A percentile compares a stretch with the other conserved stretches of the same genome.
phyloP scores from a whole-genome alignment of 1,284 basidiomycete genomes.

The Rhodotorula sp. region DNA sequence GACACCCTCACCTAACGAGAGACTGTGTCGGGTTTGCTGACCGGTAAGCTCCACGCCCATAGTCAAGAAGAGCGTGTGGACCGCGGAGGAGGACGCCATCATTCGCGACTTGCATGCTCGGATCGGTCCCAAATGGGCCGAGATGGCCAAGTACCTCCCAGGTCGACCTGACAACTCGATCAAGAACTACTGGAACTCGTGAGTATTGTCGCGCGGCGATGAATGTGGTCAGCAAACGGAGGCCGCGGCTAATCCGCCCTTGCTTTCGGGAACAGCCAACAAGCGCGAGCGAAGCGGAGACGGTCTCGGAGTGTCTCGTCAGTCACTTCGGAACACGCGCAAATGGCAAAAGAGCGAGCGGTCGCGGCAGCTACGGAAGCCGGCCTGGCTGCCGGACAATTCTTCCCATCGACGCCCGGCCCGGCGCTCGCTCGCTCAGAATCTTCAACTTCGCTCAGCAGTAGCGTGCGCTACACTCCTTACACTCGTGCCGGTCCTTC shows the following conservation, averaged over 20 bases:
- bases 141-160: constrained; percentile 45
- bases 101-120: constrained; percentile 41
- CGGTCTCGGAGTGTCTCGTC: not conserved
- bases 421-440: constrained; percentile 18
- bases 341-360: constrained; percentile 6
- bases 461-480: constrained; percentile 26
- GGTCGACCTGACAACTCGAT: constrained; percentile 47
- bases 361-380: constrained; percentile 8
- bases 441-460: constrained; percentile 30
- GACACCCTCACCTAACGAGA: not conserved
- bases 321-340: constrained; percentile 3
- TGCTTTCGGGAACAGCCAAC: constrained; percentile 7
- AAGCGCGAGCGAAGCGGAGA: constrained; percentile 28
- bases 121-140: constrained; percentile 45
- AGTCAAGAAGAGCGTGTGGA: constrained; percentile 45
- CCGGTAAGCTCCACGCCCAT: not conserved
- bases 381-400: not conserved
- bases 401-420: not conserved
- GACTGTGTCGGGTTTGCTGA: too few species aligned
- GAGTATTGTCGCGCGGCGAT: not conserved
- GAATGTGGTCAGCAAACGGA: not conserved
- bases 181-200: constrained; percentile 47
- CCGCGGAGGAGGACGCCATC: constrained; percentile 43
- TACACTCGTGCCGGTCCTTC: constrained; percentile 27
- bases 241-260: not conserved